Evolutionary conservation across 768 basidiomycete species (phyloP), one percentile per base, ranked within the genome.

Genomic region (Porphyrellus cyaneotinctus): DNA sequence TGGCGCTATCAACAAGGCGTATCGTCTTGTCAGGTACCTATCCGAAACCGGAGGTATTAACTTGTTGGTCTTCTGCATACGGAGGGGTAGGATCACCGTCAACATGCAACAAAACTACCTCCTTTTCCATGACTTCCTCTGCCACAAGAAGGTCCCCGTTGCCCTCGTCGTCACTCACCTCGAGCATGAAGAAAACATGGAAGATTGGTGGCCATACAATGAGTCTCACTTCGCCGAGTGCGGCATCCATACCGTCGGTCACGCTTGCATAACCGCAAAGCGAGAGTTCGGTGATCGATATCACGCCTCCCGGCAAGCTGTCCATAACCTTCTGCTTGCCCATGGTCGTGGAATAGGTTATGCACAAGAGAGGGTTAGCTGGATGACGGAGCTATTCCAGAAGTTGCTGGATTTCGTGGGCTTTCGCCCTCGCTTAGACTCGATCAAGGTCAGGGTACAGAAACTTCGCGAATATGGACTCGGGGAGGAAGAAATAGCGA

Each of bases 11-110:
- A 60, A 53, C 51, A 64, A 71, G 47, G 68, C 67, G 5, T 69
- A 73, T 39, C 46, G 60, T 43, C 66, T 79, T 13, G 56, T 78
- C 43, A 57, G 58, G 41, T 58, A 33, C 23, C 57, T 77, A 35
- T 53, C 60, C 15, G 56, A 58, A 6, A 59, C 62, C 6, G 70
- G 64, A 7, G 77, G 77, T 9, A 59, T 78, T 30, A 69, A 63
- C 60, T 65, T 78, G 37, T 64, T 78, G 22, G 58, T 77, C 13
- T 77, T 70, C 51, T 70, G 70, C 43, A 64, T 76, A 57, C 70
- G 67, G 15, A 68, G 46, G 38, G 65, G 67, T 24, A 62, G 70
- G 57, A 64, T 70, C 52, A 72, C 61, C 10, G 41, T 37, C 8
- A 64, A 54, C 26, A 64, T 56, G 56, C 57, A 59, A 43, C 62